Evolutionary conservation across 2,329 filamentous ascomycete species (phyloP).

Genomic region (Phoma sp.): DNA sequence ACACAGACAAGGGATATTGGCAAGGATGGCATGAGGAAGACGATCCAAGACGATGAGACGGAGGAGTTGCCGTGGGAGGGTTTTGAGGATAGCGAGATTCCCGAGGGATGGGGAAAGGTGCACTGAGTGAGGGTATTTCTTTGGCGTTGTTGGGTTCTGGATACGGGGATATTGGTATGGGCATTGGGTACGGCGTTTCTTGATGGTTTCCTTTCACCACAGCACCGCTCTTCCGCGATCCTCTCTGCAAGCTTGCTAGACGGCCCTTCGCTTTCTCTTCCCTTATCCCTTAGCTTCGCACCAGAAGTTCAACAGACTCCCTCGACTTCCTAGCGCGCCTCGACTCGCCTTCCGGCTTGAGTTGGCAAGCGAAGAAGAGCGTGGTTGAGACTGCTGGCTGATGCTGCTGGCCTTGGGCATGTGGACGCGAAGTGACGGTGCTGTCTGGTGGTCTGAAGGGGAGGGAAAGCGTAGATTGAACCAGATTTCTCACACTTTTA

Average conservation of each 20-base stretch:
- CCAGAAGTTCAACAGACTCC: neutral
- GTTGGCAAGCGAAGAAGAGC: neutral
- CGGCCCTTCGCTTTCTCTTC: neutral
- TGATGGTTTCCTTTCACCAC: neutral
- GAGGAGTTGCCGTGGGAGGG: constrained; percentile 51
- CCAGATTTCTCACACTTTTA: no score
- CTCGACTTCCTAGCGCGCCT: neutral
- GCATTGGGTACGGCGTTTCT: neutral
- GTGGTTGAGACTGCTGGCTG: neutral
- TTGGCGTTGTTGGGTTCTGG: constrained; percentile 7
- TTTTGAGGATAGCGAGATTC: constrained; percentile 36
- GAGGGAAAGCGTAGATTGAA: no score
- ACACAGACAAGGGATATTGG: constrained; percentile 30
- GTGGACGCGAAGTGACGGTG: no score
- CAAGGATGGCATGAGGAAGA: constrained; percentile 7
- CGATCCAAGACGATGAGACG: constrained; percentile 30
- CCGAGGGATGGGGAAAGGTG: constrained; percentile 13
- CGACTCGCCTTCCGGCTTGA: constrained; percentile 13
- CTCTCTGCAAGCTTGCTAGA: neutral
- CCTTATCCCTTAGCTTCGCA: neutral
- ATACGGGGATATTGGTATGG: neutral
- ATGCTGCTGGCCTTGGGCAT: neutral
- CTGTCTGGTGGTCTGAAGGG: no score
- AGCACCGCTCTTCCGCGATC: neutral
- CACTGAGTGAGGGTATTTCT: neutral